These are phyloP conservation scores for Fusarium stilboides DNA, from an alignment of 2,329 filamentous ascomycete genomes.

Conservation along the genomic window DNA sequence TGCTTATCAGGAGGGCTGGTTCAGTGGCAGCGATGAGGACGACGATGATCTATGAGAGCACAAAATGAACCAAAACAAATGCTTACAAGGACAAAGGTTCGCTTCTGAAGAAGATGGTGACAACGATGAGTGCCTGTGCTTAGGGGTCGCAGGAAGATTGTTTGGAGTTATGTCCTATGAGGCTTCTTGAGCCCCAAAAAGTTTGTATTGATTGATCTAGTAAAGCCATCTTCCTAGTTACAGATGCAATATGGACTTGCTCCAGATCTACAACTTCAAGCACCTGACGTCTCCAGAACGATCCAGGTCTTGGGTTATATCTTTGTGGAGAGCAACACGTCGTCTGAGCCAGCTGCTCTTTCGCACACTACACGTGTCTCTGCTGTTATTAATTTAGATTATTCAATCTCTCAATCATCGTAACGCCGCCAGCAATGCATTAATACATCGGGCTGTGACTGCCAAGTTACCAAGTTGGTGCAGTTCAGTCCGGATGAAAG, in stretches of 20 bases:
- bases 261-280: constrained; percentile 15
- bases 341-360: constrained; percentile 14
- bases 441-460: constrained; percentile 27
- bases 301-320: constrained; percentile 15
- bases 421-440: constrained; percentile 37
- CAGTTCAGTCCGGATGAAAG: constrained; percentile 31
- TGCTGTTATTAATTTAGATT: constrained; percentile 45
- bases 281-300: constrained; percentile 5
- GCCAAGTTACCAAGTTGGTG: constrained; percentile 36
- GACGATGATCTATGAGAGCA: constrained; percentile 68
- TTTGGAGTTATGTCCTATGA: constrained; percentile 7
- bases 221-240: constrained; percentile 51
- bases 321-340: constrained; percentile 1
- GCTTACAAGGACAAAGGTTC: background rate
- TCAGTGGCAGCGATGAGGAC: constrained; percentile 79
- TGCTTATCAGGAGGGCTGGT: constrained; percentile 91
- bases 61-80: background rate
- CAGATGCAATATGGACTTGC: constrained; percentile 42
- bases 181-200: constrained; percentile 36
- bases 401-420: constrained; percentile 38
- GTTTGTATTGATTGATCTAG: constrained; percentile 55
- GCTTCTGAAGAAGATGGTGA: background rate
- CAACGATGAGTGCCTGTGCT: background rate
- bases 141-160: background rate
- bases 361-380: constrained; percentile 22